Evolutionary conservation across 768 basidiomycete species (phyloP).

Genomic region (Lentinula raphanica): DNA sequence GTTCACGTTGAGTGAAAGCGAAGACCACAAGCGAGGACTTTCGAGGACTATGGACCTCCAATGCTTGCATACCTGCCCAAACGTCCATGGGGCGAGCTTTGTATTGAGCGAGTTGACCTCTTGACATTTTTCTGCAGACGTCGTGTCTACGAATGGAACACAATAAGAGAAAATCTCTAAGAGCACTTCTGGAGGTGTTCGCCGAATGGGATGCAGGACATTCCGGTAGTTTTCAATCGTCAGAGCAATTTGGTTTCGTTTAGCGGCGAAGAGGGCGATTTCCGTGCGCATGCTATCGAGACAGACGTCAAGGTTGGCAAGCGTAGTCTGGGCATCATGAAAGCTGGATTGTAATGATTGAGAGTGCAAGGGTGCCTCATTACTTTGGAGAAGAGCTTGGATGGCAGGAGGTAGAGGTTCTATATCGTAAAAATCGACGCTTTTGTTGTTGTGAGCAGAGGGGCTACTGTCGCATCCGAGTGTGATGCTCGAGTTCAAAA

Average conservation of each 20-base stretch:
- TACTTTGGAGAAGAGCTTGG: background rate
- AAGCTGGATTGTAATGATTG: background rate
- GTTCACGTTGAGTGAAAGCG: background rate
- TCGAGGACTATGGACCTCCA: background rate
- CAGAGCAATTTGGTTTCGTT: background rate
- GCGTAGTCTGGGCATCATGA: background rate
- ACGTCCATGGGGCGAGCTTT: background rate
- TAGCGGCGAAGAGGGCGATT: background rate
- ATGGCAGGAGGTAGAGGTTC: background rate
- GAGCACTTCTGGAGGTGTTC: background rate
- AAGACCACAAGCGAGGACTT: background rate
- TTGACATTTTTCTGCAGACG: background rate
- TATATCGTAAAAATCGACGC: background rate
- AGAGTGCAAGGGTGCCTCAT: background rate
- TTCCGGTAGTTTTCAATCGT: background rate
- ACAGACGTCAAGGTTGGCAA: background rate
- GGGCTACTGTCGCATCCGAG: background rate
- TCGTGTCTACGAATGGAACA: background rate
- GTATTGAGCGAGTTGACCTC: background rate
- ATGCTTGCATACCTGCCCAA: slow-evolving; percentile 1
- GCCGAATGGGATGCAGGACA: background rate
- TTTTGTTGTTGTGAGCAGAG: background rate
- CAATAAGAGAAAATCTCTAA: slow-evolving; percentile 2
- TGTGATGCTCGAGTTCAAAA: background rate
- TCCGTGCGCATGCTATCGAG: background rate